Evolutionary conservation across 441 rosid species (phyloP).

Genomic region (Pelargonium citronellum): DNA sequence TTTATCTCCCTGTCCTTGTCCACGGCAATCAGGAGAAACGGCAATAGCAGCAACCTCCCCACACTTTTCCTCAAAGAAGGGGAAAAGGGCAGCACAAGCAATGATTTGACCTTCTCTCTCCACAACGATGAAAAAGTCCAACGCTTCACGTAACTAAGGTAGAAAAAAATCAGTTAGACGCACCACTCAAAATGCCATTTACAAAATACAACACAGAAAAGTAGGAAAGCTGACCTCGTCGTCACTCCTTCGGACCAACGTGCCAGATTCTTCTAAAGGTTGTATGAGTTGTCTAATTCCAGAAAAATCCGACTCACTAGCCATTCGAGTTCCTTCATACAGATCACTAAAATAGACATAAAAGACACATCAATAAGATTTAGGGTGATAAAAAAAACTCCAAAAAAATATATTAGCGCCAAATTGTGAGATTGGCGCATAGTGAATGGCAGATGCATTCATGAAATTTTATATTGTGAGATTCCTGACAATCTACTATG

Average conservation of each 20-base stretch:
- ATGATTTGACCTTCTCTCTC: conserved; percentile 94
- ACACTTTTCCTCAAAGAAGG: conserved; percentile 64
- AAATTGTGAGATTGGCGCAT: background rate
- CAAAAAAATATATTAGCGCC: background rate
- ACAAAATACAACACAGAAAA: background rate
- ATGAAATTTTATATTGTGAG: background rate
- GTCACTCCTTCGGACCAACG: conserved; percentile 58
- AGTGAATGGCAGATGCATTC: background rate
- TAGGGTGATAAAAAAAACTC: background rate
- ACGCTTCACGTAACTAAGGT: conserved; percentile 48
- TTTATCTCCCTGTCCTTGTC: conserved; percentile 96
- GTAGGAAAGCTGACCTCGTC: conserved; percentile 47
- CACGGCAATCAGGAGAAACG: conserved; percentile 83
- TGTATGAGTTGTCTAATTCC: conserved; percentile 65
- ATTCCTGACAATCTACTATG: background rate
- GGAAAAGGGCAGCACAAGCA: conserved; percentile 89
- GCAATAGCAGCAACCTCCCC: conserved; percentile 93
- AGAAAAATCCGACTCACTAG: conserved; percentile 52
- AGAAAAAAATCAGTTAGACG: conserved; percentile 18
- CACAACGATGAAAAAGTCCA: conserved; percentile 66
- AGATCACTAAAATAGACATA: conserved; percentile 46
- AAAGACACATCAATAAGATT: conserved; percentile 18
- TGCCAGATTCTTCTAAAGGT: conserved; percentile 70
- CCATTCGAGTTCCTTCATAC: conserved; percentile 81
- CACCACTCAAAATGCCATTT: background rate